Percentiles rank a stretch among this genome's conserved stretches.
Conservation (phyloP, 768 basidiomycete genomes). For the Mrakia frigida region DNA sequence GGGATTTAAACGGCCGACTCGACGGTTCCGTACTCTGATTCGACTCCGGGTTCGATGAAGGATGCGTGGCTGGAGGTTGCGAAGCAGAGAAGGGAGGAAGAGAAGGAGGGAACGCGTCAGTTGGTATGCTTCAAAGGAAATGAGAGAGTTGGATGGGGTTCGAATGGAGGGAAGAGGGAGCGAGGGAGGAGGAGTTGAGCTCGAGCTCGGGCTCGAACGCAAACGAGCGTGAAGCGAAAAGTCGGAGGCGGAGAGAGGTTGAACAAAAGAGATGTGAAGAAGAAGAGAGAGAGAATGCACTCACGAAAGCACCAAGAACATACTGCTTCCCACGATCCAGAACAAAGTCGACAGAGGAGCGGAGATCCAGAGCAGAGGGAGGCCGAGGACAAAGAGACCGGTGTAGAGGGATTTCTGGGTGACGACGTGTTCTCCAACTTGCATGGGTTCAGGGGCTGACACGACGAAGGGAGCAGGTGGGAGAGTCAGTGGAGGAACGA, state of each 20-base stretch:
- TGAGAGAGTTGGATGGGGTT: too few relatives aligned
- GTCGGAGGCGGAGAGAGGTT: background rate
- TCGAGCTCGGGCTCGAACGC: too few relatives aligned
- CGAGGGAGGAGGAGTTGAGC: too few relatives aligned
- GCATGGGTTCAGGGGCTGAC: slow-evolving; percentile 74
- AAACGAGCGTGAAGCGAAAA: background rate
- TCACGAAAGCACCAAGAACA: slow-evolving; percentile 64
- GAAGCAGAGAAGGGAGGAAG: background rate
- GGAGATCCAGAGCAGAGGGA: slow-evolving; percentile 70
- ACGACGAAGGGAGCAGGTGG: background rate
- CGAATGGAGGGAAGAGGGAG: too few relatives aligned
- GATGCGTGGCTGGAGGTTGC: slow-evolving; percentile 59
- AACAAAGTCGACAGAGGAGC: slow-evolving; percentile 66
- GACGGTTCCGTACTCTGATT: slow-evolving; percentile 83
- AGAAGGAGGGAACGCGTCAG: background rate
- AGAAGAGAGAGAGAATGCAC: too few relatives aligned
- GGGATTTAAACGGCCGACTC: slow-evolving; percentile 43
- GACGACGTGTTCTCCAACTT: slow-evolving; percentile 71
- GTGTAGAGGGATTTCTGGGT: slow-evolving; percentile 76
- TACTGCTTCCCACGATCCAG: slow-evolving; percentile 87
- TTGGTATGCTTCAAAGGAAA: too few relatives aligned
- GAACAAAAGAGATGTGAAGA: too few relatives aligned
- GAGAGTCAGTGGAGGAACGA: background rate
- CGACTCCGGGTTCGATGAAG: slow-evolving; percentile 87
- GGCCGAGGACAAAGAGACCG: slow-evolving; percentile 78